A percentile compares a stretch with the other conserved stretches of the same genome.
Evolutionary conservation across 2,329 filamentous ascomycete species (phyloP).

Genomic region (Fusarium oxysporum): DNA sequence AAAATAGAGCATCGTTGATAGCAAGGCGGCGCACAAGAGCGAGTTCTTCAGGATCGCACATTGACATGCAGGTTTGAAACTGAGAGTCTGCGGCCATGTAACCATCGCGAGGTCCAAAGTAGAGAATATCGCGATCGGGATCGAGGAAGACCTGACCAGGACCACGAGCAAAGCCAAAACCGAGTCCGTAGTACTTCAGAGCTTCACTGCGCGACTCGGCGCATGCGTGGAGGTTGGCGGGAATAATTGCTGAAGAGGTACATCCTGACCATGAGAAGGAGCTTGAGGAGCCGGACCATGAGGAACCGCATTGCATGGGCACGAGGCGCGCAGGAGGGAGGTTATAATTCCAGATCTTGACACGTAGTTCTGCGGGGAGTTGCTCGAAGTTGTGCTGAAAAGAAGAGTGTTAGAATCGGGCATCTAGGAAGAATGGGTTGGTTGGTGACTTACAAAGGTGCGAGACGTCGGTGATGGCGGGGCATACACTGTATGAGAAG

Average conservation of each 20-base stretch:
- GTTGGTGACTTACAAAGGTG: conserved; percentile 33
- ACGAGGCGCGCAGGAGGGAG: conserved; percentile 58
- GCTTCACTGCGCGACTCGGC: conserved; percentile 60
- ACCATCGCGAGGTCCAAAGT: conserved; percentile 59
- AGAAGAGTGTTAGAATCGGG: conserved; percentile 10
- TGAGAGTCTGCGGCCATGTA: conserved; percentile 60
- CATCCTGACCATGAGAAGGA: conserved; percentile 49
- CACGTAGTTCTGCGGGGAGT: conserved; percentile 60
- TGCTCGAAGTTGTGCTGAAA: conserved; percentile 55
- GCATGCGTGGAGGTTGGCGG: conserved; percentile 59
- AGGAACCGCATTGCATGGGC: conserved; percentile 55
- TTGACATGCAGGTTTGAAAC: conserved; percentile 57
- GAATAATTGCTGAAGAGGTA: conserved; percentile 56
- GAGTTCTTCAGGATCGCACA: conserved; percentile 57
- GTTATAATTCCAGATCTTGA: conserved; percentile 61
- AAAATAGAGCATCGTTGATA: conserved; percentile 59
- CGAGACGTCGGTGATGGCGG: conserved; percentile 1
- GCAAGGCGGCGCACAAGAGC: conserved; percentile 56
- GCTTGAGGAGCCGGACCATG: conserved; percentile 42
- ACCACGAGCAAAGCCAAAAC: conserved; percentile 57
- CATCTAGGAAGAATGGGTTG: background rate
- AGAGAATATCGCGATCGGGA: conserved; percentile 57
- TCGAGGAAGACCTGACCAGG: conserved; percentile 59
- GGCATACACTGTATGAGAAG: conserved; percentile 8
- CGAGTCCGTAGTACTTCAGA: conserved; percentile 53